Base-by-base conservation (phyloP, 2,329 filamentous ascomycete species). In the Leptographium flavum region DNA sequence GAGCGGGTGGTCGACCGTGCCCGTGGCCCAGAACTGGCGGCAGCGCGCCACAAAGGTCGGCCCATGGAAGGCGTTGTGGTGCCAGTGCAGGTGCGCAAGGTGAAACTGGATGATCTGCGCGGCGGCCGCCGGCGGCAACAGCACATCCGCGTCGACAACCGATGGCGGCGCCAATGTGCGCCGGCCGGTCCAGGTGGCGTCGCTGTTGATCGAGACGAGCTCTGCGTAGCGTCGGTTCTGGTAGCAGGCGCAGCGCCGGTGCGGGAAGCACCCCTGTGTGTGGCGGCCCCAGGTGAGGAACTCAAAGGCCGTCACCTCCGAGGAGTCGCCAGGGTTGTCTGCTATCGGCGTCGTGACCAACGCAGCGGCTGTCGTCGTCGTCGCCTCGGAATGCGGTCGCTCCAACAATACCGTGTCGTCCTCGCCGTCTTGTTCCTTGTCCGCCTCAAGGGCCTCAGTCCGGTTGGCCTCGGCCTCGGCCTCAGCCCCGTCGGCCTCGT, bases 251-350 rank as follows among this genome's bases (percentile, higher is more conserved):
- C 60, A 62, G 23, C 53, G 50, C 13, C 57, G 52, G 41, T 63
- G 60, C 2, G 60, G 60, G 39, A 56, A 63, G 45, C 60, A 63
- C 5, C 54, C 51, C 5, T 56, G 55, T 14, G 54, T 57, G 37
- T 60, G 54, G 21, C 60, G 54, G 9, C 58, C 58, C 60, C 60
- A 63, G 3, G 59, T 58, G 10, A 62, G 55, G 45, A 58, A 57
- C 51, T 62, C 60, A 17, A 62, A 56, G 5, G 55, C 56, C 0
- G 56, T 56, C 21, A 60, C 38, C 19, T 55, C 51, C 1, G 57
- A 56, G 0, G 53, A 54, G 21, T 51, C 53, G 37, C n/a, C n/a
- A 22, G 21, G 19, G 10, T 13, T 22, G 7, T 23, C 8, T 7
- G 19, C 22, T 21, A n/a, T 7, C 14, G 19, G 9, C 5, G 14